Conservation (phyloP, 2,329 filamentous ascomycete genomes). For the Monilinia polystroma region DNA sequence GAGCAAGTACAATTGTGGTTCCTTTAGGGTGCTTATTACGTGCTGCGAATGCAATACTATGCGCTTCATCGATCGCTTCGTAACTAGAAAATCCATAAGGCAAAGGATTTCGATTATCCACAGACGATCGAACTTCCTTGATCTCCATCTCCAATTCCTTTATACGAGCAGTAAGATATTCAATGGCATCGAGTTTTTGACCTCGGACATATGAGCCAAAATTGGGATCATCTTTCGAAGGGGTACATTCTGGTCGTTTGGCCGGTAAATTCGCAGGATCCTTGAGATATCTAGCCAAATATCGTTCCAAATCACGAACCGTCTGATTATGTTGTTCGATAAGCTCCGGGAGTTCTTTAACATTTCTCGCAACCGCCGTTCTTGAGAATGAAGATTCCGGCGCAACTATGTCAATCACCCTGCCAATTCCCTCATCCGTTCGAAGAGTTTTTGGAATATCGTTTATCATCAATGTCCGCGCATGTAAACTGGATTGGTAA, state of each 20-base stretch:
- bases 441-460: conserved; percentile 77
- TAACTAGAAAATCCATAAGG: conserved; percentile 95
- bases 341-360: conserved; percentile 81
- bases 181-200: conserved; percentile 88
- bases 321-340: conserved; percentile 80
- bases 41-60: conserved; percentile 78
- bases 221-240: conserved; percentile 74
- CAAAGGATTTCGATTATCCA: conserved; percentile 87
- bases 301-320: conserved; percentile 77
- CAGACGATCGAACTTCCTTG: conserved; percentile 73
- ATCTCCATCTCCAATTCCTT: conserved; percentile 79
- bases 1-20: conserved; percentile 74
- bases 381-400: conserved; percentile 76
- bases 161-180: conserved; percentile 86
- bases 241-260: conserved; percentile 73
- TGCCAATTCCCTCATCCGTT: conserved; percentile 82
- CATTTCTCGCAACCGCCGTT: conserved; percentile 83
- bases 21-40: conserved; percentile 79
- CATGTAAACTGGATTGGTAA: conserved; percentile 84
- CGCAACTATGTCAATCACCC: conserved; percentile 76
- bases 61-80: conserved; percentile 81
- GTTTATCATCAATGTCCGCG: conserved; percentile 71
- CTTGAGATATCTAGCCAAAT: conserved; percentile 86
- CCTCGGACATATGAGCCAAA: conserved; percentile 62
- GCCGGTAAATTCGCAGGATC: conserved; percentile 78